phyloP scores from a whole-genome alignment of 257 asterid species.

The Cinchona pubescens region DNA sequence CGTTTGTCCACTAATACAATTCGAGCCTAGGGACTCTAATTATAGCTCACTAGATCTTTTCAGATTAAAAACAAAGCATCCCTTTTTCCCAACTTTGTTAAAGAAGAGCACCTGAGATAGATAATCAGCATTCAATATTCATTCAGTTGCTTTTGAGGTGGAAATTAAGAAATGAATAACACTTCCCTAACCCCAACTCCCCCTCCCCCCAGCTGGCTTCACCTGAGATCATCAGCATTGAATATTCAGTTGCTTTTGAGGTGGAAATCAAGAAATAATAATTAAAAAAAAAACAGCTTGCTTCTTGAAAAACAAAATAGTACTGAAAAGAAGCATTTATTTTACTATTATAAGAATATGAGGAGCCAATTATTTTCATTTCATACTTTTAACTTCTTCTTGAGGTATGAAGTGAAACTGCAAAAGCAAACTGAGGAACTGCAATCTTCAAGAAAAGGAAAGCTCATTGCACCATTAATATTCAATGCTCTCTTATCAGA shows the following conservation, averaged over 20 bases:
- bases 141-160: neutral
- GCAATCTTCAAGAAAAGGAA: conserved; percentile 33
- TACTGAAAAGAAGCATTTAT: conserved; percentile 21
- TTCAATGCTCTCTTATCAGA: conserved; percentile 26
- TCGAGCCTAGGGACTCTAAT: neutral
- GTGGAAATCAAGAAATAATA: neutral
- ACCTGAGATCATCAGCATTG: conserved; percentile 6
- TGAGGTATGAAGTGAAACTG: conserved; percentile 16
- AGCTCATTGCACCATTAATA: conserved; percentile 27
- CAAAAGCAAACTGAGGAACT: conserved; percentile 27
- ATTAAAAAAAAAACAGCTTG: conserved; percentile 12
- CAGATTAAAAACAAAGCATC: neutral
- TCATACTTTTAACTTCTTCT: conserved; percentile 10
- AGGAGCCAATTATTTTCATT: conserved; percentile 37
- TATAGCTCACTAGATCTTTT: neutral
- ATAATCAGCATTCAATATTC: conserved; percentile 11
- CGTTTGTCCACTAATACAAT: neutral
- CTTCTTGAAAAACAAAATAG: conserved; percentile 19
- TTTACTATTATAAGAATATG: conserved; percentile 31
- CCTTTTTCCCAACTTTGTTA: neutral
- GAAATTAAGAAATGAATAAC: neutral
- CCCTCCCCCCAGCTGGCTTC: too few species aligned
- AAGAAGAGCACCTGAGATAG: neutral
- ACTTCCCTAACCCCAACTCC: too few species aligned
- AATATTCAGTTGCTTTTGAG: neutral